These are phyloP conservation scores for Penicillium pancosmium DNA, from an alignment of 495 filamentous ascomycete genomes.

Conservation along the genomic window DNA sequence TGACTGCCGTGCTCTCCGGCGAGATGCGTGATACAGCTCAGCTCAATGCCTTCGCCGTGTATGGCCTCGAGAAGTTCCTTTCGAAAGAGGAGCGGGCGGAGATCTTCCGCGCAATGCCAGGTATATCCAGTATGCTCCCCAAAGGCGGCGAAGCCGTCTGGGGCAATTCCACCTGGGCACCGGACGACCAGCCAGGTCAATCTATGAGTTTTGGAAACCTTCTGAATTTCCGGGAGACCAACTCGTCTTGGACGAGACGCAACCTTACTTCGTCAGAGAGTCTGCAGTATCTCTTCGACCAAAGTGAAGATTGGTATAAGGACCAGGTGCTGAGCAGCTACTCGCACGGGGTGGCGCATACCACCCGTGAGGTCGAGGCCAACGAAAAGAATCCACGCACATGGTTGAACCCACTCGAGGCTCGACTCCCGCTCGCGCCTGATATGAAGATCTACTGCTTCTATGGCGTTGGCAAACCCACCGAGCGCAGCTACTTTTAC, in stretches of 20 bases:
- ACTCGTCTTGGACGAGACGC: slow-evolving; percentile 59
- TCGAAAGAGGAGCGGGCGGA: slow-evolving; percentile 86
- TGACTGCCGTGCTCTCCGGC: slow-evolving; percentile 88
- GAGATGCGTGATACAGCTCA: slow-evolving; percentile 99
- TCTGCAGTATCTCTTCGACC: slow-evolving; percentile 73
- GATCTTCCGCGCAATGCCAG: slow-evolving; percentile 96
- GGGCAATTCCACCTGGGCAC: slow-evolving; percentile 88
- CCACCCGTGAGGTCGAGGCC: slow-evolving; percentile 75
- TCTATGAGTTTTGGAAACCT: slow-evolving; percentile 75
- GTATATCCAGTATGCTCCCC: slow-evolving; percentile 95
- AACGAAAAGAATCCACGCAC: slow-evolving; percentile 82
- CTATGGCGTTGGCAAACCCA: slow-evolving; percentile 90
- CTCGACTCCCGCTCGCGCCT: slow-evolving; percentile 83
- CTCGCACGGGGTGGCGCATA: slow-evolving; percentile 87
- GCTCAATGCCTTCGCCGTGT: slow-evolving; percentile 95
- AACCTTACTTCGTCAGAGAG: slow-evolving; percentile 84
- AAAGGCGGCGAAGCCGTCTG: slow-evolving; percentile 92
- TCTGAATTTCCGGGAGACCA: slow-evolving; percentile 78
- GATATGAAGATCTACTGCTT: slow-evolving; percentile 97
- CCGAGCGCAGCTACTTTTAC: slow-evolving; percentile 91
- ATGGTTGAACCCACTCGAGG: slow-evolving; percentile 95
- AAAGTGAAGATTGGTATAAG: slow-evolving; percentile 83
- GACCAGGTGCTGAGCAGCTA: slow-evolving; percentile 72
- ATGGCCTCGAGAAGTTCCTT: slow-evolving; percentile 94
- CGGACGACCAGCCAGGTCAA: slow-evolving; percentile 80